Conservation (phyloP, 2,329 filamentous ascomycete genomes). For the Biscogniauxia marginata region DNA sequence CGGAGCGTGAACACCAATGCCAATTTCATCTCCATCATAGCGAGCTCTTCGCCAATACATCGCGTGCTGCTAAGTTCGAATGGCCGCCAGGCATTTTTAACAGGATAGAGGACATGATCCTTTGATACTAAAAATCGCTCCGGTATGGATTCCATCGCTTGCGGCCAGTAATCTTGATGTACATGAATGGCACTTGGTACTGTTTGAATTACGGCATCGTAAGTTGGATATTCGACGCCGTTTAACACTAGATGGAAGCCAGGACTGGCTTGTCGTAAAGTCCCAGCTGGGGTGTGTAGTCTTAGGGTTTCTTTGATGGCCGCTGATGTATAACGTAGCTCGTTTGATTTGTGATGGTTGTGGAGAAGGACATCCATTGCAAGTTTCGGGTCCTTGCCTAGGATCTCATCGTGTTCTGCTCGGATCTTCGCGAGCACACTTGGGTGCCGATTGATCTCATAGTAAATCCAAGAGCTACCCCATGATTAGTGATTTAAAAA, state of each 20-base stretch:
- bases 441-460: constrained; percentile 21
- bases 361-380: constrained; percentile 36
- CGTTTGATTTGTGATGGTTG: constrained; percentile 45
- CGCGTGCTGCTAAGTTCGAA: constrained; percentile 32
- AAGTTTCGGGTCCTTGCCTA: constrained; percentile 28
- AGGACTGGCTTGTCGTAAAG: constrained; percentile 1
- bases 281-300: constrained; percentile 2
- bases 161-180: constrained; percentile 32
- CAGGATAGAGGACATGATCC: constrained; percentile 21
- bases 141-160: constrained; percentile 35
- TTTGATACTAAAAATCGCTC: constrained; percentile 35
- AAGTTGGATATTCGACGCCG: constrained; percentile 3
- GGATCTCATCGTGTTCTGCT: constrained; percentile 29
- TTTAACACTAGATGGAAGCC: not conserved
- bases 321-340: constrained; percentile 51
- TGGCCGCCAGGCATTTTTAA: constrained; percentile 28
- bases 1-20: constrained; percentile 22
- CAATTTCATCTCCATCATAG: constrained; percentile 27
- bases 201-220: constrained; percentile 1
- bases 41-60: constrained; percentile 32
- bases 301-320: constrained; percentile 53
- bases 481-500: not conserved
- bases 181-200: not conserved
- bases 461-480: constrained; percentile 16
- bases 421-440: constrained; percentile 24